Base-by-base conservation (phyloP, 352 stramenopile species). In the Pythium utonaiense region DNA sequence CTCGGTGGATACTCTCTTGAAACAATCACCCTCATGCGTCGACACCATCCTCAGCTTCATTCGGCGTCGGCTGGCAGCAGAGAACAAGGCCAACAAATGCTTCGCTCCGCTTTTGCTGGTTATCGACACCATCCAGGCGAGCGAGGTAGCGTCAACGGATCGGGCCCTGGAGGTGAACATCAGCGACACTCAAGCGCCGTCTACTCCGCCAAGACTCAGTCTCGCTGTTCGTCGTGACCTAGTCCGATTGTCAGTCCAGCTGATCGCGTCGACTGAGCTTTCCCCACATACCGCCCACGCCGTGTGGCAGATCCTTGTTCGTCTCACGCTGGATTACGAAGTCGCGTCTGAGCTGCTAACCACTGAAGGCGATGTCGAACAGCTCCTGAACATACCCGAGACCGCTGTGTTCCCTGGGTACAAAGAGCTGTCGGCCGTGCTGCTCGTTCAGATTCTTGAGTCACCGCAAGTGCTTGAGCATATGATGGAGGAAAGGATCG, bases 401-500 rank as follows among this genome's bases (percentile, higher is more conserved):
- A 60, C 50, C 27, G 67, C 69, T 17, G 66, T 78, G 28, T 96
- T 94, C 33, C 34, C 55, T 12, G 81, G 80, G 12, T 96, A 93
- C 49, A 77, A 83, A 55, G 80, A 96, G 30, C 40, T 96, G 27
- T 91, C 83, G 0, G 79, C 78, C 16, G 70, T 73, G 14, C 58
- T 96, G 19, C 57, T 96, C 3, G 86, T 81, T 14, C 84, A 93
- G 44, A 67, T 83, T 8, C 65, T 96, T 27, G 84, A 94, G 58
- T 94, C 86, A 5, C 86, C 86, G 3, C 78, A 92, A 57, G 81
- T 94, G 7, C 60, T 96, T n/a, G 73, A 94, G 61, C 77, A 87
- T 28, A 86, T 86, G 62, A 94, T 94, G 83, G 83, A 94, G 63
- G 84, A 93, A 13, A 93, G 91, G 53, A 93, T 96, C 69, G 50